Conservation (phyloP, 2,329 filamentous ascomycete species). For the Ceratocystiopsis sp. region DNA sequence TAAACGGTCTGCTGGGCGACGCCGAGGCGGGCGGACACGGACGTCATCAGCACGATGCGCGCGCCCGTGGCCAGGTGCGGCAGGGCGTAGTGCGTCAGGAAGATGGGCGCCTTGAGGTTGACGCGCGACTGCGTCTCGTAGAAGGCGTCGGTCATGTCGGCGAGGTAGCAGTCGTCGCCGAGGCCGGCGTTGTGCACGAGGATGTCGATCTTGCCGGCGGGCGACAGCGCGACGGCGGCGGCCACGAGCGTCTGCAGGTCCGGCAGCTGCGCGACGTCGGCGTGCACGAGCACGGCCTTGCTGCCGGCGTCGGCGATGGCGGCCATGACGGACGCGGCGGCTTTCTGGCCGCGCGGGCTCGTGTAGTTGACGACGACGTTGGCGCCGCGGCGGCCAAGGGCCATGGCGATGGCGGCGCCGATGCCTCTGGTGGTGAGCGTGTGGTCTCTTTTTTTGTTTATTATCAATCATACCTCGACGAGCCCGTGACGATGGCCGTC, state of each 20-base stretch:
- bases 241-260: neutral
- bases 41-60: slow-evolving; percentile 42
- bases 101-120: slow-evolving; percentile 37
- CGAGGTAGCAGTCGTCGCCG: slow-evolving; percentile 17
- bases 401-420: slow-evolving; percentile 47
- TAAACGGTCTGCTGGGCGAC: slow-evolving; percentile 1
- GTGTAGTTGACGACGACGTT: slow-evolving; percentile 21
- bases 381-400: slow-evolving; percentile 47
- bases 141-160: slow-evolving; percentile 27
- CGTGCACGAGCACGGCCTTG: neutral
- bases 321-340: slow-evolving; percentile 3
- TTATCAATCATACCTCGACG: slow-evolving; percentile 17
- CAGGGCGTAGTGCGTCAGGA: slow-evolving; percentile 34
- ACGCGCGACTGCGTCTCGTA: slow-evolving; percentile 36
- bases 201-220: slow-evolving; percentile 1
- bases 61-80: slow-evolving; percentile 28
- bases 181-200: slow-evolving; percentile 14
- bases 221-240: neutral
- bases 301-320: neutral
- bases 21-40: slow-evolving; percentile 26
- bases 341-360: neutral
- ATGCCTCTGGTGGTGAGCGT: slow-evolving; percentile 26
- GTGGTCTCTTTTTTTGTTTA: too few relatives aligned
- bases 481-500: slow-evolving; percentile 15
- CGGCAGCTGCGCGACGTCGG: neutral